phyloP scores from a whole-genome alignment of 192 early-diverging fungal species.

The Linnemannia schmuckeri region DNA sequence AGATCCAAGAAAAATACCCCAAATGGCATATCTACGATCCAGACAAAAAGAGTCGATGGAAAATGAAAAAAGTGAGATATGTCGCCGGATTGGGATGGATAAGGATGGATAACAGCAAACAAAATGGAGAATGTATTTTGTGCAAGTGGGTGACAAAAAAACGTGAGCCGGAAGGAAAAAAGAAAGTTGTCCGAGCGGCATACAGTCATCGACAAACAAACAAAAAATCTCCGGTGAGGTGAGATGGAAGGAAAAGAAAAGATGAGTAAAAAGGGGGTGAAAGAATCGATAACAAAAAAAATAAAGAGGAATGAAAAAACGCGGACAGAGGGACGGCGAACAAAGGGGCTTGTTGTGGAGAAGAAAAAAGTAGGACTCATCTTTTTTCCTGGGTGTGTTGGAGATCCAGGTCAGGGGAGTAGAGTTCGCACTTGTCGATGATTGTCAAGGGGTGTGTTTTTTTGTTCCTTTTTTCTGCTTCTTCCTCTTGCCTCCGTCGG shows the following conservation, averaged over 20 bases:
- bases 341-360: background rate
- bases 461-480: background rate
- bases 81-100: slow-evolving; percentile 34
- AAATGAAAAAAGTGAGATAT: slow-evolving; percentile 10
- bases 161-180: background rate
- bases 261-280: background rate
- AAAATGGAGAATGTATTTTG: background rate
- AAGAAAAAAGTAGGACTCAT: background rate
- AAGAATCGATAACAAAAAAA: background rate
- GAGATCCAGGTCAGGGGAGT: background rate
- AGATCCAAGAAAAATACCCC: background rate
- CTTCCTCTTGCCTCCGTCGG: background rate
- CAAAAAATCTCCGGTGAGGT: background rate
- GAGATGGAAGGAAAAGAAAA: background rate
- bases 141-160: background rate
- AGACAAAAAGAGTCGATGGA: background rate
- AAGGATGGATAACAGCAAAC: background rate
- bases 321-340: background rate
- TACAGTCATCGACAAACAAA: background rate
- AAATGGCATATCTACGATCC: slow-evolving; percentile 35
- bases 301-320: background rate
- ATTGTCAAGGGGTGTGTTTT: background rate
- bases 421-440: background rate
- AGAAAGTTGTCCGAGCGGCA: slow-evolving; percentile 1
- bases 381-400: background rate